These are phyloP conservation scores for Thelonectria olida DNA, from an alignment of 2,329 filamentous ascomycete genomes.

Conservation along the genomic window DNA sequence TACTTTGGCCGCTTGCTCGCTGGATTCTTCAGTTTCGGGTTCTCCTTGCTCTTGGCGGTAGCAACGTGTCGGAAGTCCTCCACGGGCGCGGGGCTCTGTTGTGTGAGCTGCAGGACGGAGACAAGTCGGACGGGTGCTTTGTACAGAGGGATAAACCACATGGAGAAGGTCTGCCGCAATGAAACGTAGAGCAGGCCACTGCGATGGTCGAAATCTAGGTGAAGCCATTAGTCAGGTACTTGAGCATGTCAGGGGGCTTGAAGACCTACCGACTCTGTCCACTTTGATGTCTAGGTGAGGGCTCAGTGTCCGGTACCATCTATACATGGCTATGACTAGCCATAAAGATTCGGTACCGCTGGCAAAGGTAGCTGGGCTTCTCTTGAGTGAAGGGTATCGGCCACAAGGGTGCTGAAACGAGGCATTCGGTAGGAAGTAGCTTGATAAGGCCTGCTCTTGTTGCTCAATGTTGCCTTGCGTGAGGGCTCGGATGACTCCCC, in stretches of 20 bases:
- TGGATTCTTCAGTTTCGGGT: constrained; percentile 19
- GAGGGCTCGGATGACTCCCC: constrained; percentile 72
- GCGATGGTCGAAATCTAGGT: constrained; percentile 71
- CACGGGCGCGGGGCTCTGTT: constrained; percentile 47
- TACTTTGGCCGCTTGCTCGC: constrained; percentile 55
- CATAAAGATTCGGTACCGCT: constrained; percentile 68
- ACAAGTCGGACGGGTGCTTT: constrained; percentile 73
- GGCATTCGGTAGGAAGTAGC: constrained; percentile 78
- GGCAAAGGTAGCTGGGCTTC: constrained; percentile 51
- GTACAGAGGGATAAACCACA: constrained; percentile 83
- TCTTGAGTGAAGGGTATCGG: constrained; percentile 66
- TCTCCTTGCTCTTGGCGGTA: constrained; percentile 17
- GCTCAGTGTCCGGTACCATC: constrained; percentile 86
- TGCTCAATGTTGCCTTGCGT: constrained; percentile 72
- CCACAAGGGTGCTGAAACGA: constrained; percentile 84
- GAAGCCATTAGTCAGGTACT: not conserved
- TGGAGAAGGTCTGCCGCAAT: constrained; percentile 77
- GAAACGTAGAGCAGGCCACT: constrained; percentile 76
- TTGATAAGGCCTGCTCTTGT: constrained; percentile 71
- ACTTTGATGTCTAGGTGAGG: constrained; percentile 76
- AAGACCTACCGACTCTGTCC: constrained; percentile 60
- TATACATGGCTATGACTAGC: constrained; percentile 75
- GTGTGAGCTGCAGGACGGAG: constrained; percentile 71
- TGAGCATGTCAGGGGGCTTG: fast-evolving
- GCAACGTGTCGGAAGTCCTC: constrained; percentile 13